Evolutionary conservation across 2,329 filamentous ascomycete genomes (phyloP).

Genomic region (Fusarium hainanense): DNA sequence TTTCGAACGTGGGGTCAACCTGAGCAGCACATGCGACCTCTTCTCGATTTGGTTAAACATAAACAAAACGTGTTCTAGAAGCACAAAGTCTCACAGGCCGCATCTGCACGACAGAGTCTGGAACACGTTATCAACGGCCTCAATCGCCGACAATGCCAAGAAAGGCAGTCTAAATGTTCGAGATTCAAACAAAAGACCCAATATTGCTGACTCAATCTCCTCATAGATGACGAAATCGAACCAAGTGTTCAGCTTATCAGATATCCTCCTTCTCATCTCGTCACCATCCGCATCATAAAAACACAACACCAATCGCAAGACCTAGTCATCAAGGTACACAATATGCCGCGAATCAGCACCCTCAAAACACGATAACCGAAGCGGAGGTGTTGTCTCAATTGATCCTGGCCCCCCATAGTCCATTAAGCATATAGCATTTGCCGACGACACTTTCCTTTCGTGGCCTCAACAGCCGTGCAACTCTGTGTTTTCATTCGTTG

Average conservation of each 20-base stretch:
- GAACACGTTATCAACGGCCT: not conserved
- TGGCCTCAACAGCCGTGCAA: not conserved
- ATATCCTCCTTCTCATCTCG: slow-evolving; percentile 3
- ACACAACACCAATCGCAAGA: not conserved
- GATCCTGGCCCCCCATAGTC: not conserved
- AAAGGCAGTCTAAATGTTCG: not conserved
- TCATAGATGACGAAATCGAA: not conserved
- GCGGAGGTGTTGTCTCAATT: not conserved
- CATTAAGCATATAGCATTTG: slow-evolving; percentile 25
- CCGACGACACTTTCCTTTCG: slow-evolving; percentile 26
- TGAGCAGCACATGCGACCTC: not conserved
- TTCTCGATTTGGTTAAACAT: not conserved
- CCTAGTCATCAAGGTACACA: not conserved
- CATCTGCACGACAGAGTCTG: not conserved
- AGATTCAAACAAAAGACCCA: not conserved
- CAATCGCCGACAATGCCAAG: not conserved
- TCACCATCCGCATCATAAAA: not conserved
- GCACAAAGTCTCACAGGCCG: not conserved
- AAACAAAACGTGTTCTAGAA: not conserved
- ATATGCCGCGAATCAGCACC: not conserved
- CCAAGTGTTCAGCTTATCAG: not conserved
- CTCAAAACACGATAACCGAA: not conserved
- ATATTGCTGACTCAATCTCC: not conserved
- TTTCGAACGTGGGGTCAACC: not conserved
- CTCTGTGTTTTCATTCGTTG: not conserved